A percentile compares a stretch with the other conserved stretches of the same genome.
Conservation (phyloP, 2,329 filamentous ascomycete species). For the Aphanoascus verrucosus region DNA sequence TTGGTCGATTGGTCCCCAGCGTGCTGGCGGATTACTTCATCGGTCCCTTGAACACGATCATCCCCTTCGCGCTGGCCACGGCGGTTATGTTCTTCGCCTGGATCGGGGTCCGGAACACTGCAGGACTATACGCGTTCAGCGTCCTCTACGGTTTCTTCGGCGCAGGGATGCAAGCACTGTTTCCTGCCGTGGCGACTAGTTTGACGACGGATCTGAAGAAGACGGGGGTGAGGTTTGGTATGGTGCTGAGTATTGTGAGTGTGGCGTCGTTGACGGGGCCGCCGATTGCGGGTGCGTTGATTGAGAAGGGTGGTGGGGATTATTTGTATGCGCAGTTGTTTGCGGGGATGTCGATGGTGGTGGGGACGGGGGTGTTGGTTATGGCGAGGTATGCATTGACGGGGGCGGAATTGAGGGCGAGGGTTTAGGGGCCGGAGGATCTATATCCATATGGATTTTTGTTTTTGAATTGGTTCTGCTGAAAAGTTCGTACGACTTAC, state of each 20-base stretch:
- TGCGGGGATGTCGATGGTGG: constrained; percentile 36
- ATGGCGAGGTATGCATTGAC: constrained; percentile 33
- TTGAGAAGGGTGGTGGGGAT: constrained; percentile 36
- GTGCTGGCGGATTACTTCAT: constrained; percentile 46
- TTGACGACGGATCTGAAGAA: constrained; percentile 45
- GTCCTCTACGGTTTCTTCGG: constrained; percentile 54
- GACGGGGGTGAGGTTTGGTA: constrained; percentile 47
- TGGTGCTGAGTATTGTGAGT: constrained; percentile 45
- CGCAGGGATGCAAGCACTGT: constrained; percentile 55
- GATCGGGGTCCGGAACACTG: constrained; percentile 44
- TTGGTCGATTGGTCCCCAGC: constrained; percentile 50
- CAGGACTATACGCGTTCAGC: constrained; percentile 52
- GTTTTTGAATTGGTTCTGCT: no score
- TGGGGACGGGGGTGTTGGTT: constrained; percentile 35
- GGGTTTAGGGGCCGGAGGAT: constrained; percentile 23
- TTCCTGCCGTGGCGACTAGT: constrained; percentile 51
- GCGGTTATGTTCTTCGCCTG: constrained; percentile 43
- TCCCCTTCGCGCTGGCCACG: constrained; percentile 39
- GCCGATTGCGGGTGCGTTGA: constrained; percentile 45
- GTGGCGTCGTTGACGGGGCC: constrained; percentile 46
- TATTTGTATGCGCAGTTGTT: constrained; percentile 46
- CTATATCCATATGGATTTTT: no score
- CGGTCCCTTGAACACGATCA: constrained; percentile 52
- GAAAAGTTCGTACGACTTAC: not conserved
- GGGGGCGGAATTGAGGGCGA: constrained; percentile 26